Percentiles rank a stretch among this genome's conserved stretches.
phyloP scores from a whole-genome alignment of 192 early-diverging fungal genomes.

The Umbelopsis isabellina region DNA sequence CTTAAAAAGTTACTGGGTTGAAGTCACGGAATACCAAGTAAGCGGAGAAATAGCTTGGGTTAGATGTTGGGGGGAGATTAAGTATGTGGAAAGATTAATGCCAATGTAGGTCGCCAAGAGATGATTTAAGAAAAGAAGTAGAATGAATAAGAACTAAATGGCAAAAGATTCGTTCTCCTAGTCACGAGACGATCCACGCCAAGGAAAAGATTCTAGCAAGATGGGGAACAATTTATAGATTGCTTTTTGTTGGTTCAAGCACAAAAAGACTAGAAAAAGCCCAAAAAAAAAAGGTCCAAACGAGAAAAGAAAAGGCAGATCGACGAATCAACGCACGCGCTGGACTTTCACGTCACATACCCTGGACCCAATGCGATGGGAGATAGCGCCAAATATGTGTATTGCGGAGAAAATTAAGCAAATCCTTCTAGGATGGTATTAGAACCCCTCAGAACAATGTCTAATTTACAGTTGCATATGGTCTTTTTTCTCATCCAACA shows the following conservation, averaged over 20 bases:
- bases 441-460: too few species aligned
- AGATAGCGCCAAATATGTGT: conserved; percentile 21
- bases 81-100: neutral
- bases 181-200: conserved; percentile 23
- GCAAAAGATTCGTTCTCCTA: neutral
- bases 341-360: conserved; percentile 19
- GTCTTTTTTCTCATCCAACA: too few species aligned
- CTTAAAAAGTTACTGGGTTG: too few species aligned
- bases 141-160: neutral
- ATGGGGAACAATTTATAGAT: conserved; percentile 16
- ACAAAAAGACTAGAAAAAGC: conserved; percentile 14
- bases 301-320: conserved; percentile 19
- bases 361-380: conserved; percentile 9
- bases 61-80: conserved; percentile 6
- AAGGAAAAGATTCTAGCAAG: conserved; percentile 7
- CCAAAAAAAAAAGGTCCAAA: conserved; percentile 22
- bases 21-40: neutral
- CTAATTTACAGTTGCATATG: too few species aligned
- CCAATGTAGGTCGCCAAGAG: conserved; percentile 13
- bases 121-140: neutral
- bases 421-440: neutral
- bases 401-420: conserved; percentile 17
- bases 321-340: conserved; percentile 22
- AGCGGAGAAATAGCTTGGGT: neutral
- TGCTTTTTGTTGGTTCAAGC: conserved; percentile 20